Percentiles rank a stretch among this genome's conserved stretches.
Evolutionary conservation across 176 grass and related monocot species (phyloP).

Genomic region (Neostapfia colusana): DNA sequence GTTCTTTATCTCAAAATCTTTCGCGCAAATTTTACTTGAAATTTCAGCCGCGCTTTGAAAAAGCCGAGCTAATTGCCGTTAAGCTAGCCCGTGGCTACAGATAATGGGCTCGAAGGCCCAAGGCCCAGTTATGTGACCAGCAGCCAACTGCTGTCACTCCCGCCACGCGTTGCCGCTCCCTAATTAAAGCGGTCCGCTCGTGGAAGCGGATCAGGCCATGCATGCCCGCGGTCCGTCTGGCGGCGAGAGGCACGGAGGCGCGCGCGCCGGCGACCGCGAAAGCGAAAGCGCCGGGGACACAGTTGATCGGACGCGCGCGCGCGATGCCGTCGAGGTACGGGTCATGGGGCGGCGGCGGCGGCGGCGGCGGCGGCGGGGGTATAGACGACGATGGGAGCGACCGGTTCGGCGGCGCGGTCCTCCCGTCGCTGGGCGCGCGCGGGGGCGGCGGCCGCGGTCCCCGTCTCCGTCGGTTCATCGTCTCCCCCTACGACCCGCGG

Average conservation of each 20-base stretch:
- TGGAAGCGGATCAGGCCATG: neutral
- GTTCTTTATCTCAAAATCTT: too few species aligned
- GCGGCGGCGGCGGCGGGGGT: neutral
- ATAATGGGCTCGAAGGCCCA: neutral
- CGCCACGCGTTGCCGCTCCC: neutral
- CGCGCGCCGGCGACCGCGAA: neutral
- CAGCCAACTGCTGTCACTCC: neutral
- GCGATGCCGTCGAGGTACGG: slow-evolving; percentile 5
- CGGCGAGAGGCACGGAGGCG: neutral
- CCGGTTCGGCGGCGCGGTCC: slow-evolving; percentile 14
- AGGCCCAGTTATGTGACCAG: neutral
- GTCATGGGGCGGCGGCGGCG: neutral
- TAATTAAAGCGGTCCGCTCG: slow-evolving; percentile 26
- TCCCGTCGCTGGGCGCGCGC: slow-evolving; percentile 59
- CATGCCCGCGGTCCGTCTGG: neutral
- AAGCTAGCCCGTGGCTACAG: neutral
- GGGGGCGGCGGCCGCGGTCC: slow-evolving; percentile 18
- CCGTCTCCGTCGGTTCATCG: slow-evolving; percentile 45
- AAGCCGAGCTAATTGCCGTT: too few species aligned
- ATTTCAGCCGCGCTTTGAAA: too few species aligned
- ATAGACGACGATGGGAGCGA: neutral
- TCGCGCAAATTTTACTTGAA: too few species aligned
- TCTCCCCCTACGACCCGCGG: slow-evolving; percentile 61
- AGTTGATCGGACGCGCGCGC: fast-evolving
- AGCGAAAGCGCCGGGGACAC: too few species aligned